Percentiles rank a stretch among this genome's conserved stretches.
These are phyloP conservation scores for Ricinus communis DNA, from an alignment of 345 rosid species.

Conservation along the genomic window DNA sequence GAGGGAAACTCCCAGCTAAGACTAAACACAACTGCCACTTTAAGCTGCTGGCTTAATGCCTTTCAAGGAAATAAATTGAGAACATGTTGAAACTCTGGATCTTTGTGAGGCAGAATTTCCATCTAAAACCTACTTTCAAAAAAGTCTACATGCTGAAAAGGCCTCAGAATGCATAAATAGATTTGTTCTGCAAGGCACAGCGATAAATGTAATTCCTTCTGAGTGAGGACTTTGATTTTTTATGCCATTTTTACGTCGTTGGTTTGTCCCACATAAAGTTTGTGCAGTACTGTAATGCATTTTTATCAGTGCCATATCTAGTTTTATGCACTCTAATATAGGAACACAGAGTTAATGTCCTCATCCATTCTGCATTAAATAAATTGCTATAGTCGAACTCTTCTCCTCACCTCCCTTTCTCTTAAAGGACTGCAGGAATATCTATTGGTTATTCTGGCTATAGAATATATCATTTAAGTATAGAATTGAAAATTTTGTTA, in stretches of 20 bases:
- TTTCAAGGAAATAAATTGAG: neutral
- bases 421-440: neutral
- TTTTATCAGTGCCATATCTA: neutral
- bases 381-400: neutral
- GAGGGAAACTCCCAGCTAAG: no score
- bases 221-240: neutral
- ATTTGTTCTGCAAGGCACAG: no score
- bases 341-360: neutral
- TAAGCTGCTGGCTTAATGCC: no score
- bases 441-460: neutral
- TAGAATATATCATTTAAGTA: neutral
- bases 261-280: neutral
- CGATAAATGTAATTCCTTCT: neutral
- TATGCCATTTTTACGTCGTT: neutral
- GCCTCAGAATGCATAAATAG: neutral
- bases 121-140: neutral
- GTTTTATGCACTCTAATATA: neutral
- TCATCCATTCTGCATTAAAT: neutral
- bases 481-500: neutral
- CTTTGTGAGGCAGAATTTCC: neutral
- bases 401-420: neutral
- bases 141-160: neutral
- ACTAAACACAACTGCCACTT: no score
- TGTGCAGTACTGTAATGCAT: neutral
- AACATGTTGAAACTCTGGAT: neutral